Conservation (phyloP, 73 alveolate genomes). For the Paramecium tetraurelia region DNA sequence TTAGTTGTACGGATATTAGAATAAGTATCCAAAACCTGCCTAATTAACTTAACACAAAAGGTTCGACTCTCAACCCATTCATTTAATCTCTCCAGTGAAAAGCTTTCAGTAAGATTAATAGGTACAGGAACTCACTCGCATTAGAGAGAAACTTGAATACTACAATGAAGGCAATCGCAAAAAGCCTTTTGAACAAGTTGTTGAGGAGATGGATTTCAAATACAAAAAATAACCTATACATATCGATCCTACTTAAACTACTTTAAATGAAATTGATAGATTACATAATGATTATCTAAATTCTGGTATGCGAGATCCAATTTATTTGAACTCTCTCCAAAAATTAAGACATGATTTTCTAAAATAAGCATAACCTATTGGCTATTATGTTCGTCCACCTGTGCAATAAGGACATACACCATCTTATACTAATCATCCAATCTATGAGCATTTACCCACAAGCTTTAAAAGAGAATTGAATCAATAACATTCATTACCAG, state of each 20-base stretch:
- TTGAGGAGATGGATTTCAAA: slow-evolving; percentile 19
- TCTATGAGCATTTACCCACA: neutral
- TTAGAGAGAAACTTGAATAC: slow-evolving; percentile 1
- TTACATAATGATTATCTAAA: slow-evolving; percentile 1
- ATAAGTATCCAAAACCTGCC: neutral
- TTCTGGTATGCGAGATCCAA: neutral
- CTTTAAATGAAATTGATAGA: slow-evolving; percentile 16
- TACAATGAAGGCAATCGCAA: neutral
- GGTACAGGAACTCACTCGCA: neutral
- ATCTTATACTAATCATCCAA: neutral
- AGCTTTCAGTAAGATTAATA: neutral
- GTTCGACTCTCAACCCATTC: neutral
- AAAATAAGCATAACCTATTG: neutral
- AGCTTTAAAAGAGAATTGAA: neutral
- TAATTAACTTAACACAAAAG: neutral
- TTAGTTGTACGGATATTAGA: neutral
- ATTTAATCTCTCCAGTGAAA: slow-evolving; percentile 12
- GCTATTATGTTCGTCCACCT: neutral
- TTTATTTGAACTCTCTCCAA: neutral
- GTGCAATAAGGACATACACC: too few relatives aligned
- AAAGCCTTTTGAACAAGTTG: slow-evolving; percentile 2
- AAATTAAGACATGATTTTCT: slow-evolving; percentile 21
- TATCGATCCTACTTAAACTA: neutral
- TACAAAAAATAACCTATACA: neutral
- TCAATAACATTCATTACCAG: neutral